A percentile compares a stretch with the other conserved stretches of the same genome.
phyloP scores from a whole-genome alignment of 2,329 filamentous ascomycete genomes.

The Berkeleyomyces basicola region DNA sequence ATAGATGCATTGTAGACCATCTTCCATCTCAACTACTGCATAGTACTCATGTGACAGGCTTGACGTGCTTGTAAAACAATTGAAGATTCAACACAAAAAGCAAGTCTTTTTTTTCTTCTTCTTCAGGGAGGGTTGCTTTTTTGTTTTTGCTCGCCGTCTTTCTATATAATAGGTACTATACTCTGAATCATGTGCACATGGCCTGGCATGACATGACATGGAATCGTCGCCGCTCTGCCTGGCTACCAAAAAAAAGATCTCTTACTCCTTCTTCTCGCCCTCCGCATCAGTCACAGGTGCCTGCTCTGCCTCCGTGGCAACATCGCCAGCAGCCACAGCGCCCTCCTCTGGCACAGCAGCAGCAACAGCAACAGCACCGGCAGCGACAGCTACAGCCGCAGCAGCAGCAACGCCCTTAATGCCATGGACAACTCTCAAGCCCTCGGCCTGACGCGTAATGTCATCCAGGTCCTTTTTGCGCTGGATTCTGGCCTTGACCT shows the following conservation, averaged over 20 bases:
- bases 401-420: conserved; percentile 22
- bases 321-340: conserved; percentile 4
- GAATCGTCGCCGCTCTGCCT: neutral
- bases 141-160: neutral
- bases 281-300: neutral
- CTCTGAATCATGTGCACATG: neutral
- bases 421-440: conserved; percentile 30
- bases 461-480: conserved; percentile 29
- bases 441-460: conserved; percentile 27
- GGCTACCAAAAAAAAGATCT: neutral
- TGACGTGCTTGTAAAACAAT: neutral
- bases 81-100: neutral
- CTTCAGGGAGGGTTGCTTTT: neutral
- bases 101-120: neutral
- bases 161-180: neutral
- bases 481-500: conserved; percentile 36
- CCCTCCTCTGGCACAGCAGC: neutral
- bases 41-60: neutral
- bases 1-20: too few relatives aligned
- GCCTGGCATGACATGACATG: neutral
- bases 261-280: neutral
- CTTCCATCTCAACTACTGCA: too few relatives aligned
- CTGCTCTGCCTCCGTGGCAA: conserved; percentile 13
- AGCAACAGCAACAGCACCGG: neutral
- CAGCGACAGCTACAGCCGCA: neutral